Conservation (phyloP, 1,284 basidiomycete genomes). For the Rhodotorula glutinis region DNA sequence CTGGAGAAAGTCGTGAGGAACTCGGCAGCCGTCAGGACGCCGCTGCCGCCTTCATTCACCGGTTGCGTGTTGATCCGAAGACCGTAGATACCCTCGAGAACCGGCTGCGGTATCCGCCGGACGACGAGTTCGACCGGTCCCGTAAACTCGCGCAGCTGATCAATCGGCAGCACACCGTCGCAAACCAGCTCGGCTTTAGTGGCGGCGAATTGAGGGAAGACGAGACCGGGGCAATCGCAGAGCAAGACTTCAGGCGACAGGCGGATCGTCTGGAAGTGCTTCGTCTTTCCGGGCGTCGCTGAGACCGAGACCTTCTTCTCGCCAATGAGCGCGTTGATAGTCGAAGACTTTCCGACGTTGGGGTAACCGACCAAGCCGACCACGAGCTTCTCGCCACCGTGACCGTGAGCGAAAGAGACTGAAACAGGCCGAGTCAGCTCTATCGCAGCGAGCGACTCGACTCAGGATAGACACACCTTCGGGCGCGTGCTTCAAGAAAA, state of each 20-base stretch:
- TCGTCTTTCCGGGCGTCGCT: constrained; percentile 96
- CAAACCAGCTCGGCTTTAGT: constrained; percentile 94
- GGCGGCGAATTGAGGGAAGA: constrained; percentile 96
- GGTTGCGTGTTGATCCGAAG: constrained; percentile 67
- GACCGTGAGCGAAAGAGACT: constrained; percentile 66
- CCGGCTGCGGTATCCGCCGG: constrained; percentile 73
- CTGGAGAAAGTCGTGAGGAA: constrained; percentile 85
- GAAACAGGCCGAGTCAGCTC: constrained; percentile 16
- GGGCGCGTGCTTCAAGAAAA: constrained; percentile 76
- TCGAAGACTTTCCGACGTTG: constrained; percentile 61
- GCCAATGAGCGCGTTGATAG: constrained; percentile 60
- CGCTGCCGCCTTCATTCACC: constrained; percentile 81
- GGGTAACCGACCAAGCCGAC: constrained; percentile 63
- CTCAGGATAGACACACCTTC: constrained; percentile 46
- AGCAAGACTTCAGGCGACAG: constrained; percentile 81
- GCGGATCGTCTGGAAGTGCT: constrained; percentile 98
- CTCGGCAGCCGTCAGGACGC: constrained; percentile 72
- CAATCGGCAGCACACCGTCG: constrained; percentile 95
- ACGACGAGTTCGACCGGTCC: constrained; percentile 80
- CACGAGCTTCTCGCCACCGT: constrained; percentile 65
- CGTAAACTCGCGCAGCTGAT: constrained; percentile 93
- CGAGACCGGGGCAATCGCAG: constrained; percentile 98
- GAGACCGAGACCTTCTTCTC: constrained; percentile 95
- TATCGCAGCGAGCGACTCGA: too few species aligned
- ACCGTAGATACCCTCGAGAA: constrained; percentile 89